Conservation (phyloP, 2,329 filamentous ascomycete genomes). For the Penicillium crustosum region DNA sequence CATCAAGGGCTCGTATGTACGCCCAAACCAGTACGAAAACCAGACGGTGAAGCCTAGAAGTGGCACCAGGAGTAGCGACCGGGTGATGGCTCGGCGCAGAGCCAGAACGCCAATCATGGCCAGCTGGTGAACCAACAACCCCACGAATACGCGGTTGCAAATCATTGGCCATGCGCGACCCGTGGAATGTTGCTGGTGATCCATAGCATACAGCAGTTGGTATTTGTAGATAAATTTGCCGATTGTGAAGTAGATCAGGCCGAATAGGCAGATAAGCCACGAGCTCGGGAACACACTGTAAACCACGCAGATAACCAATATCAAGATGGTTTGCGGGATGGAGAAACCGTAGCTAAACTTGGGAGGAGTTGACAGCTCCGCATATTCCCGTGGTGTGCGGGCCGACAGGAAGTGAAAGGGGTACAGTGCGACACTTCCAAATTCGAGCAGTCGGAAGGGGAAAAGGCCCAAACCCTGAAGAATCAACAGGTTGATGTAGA, state of each 20-base stretch:
- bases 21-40: conserved; percentile 80
- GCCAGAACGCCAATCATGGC: conserved; percentile 87
- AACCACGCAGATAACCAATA: conserved; percentile 93
- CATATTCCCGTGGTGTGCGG: conserved; percentile 85
- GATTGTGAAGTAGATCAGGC: conserved; percentile 60
- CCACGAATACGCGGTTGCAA: conserved; percentile 84
- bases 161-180: conserved; percentile 96
- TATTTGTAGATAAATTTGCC: conserved; percentile 59
- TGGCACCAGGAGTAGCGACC: conserved; percentile 71
- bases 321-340: conserved; percentile 83
- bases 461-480: conserved; percentile 92
- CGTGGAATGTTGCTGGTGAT: conserved; percentile 70
- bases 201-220: conserved; percentile 96
- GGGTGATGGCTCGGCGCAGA: conserved; percentile 68
- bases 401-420: conserved; percentile 75
- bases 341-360: conserved; percentile 96
- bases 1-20: conserved; percentile 83
- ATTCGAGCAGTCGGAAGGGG: conserved; percentile 85
- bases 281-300: conserved; percentile 84
- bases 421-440: conserved; percentile 81
- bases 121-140: conserved; percentile 82
- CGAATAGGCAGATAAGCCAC: conserved; percentile 77
- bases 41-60: conserved; percentile 78
- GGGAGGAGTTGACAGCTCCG: conserved; percentile 76
- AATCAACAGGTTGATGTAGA: conserved; percentile 93